Percentiles rank a stretch among this genome's conserved stretches.
Conservation (phyloP, 169 alveolate species). For the Cystoisospora suis region DNA sequence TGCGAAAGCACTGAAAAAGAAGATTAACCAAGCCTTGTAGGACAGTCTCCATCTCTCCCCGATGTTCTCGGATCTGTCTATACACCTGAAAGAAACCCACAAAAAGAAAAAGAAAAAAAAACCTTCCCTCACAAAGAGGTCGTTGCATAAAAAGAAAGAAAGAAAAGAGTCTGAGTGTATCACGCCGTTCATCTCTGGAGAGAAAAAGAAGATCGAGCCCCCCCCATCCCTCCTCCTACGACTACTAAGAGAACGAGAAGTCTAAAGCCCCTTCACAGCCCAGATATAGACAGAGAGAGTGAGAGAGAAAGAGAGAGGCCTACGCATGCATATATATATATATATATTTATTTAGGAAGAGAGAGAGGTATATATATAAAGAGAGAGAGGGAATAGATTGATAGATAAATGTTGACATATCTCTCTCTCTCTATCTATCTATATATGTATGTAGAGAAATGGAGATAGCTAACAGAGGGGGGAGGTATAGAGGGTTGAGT, state of each 20-base stretch:
- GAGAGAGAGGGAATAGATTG: neutral
- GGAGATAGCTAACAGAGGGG: too few species aligned
- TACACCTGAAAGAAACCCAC: neutral
- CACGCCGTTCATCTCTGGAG: neutral
- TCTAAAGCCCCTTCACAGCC: too few species aligned
- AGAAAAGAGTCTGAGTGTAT: too few species aligned
- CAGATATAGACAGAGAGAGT: neutral
- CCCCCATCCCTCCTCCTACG: too few species aligned
- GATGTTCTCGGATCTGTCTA: neutral
- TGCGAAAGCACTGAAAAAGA: slow-evolving; percentile 12
- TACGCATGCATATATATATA: neutral
- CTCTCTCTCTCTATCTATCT: neutral
- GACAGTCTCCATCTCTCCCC: neutral
- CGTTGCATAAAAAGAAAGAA: too few species aligned
- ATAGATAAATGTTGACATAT: too few species aligned
- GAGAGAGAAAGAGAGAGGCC: neutral
- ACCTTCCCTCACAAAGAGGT: too few species aligned
- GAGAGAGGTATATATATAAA: too few species aligned
- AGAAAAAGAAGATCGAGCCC: neutral
- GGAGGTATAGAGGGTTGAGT: too few species aligned
- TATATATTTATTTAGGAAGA: neutral
- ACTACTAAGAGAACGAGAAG: too few species aligned
- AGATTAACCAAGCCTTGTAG: neutral
- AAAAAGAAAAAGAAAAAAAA: too few species aligned
- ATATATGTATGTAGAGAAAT: neutral